Percentiles rank a stretch among this genome's conserved stretches.
phyloP scores from a whole-genome alignment of 352 stramenopile genomes.

The Porosira glacialis region DNA sequence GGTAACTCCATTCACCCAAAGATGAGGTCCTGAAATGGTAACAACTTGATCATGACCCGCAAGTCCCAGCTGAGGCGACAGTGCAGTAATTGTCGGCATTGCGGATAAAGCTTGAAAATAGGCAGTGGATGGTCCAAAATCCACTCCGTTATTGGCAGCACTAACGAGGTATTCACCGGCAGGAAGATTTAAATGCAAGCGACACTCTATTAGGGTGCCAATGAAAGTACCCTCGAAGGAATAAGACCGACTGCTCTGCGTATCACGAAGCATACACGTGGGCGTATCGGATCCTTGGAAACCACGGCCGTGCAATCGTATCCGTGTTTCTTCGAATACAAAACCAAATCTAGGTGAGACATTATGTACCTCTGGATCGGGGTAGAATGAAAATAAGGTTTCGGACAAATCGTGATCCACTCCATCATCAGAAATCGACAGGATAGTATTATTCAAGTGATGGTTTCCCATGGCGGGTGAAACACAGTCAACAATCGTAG shows the following conservation, averaged over 20 bases:
- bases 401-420: slow-evolving; percentile 1
- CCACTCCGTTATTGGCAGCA: slow-evolving; percentile 15
- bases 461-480: background rate
- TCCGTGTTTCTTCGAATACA: slow-evolving; percentile 2
- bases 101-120: no score
- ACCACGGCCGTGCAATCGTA: slow-evolving; percentile 12
- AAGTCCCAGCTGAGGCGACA: no score
- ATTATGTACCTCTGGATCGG: slow-evolving; percentile 9
- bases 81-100: no score
- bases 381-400: slow-evolving; percentile 5
- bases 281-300: slow-evolving; percentile 1
- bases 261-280: slow-evolving; percentile 9
- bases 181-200: slow-evolving; percentile 1
- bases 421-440: slow-evolving; percentile 31
- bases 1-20: no score
- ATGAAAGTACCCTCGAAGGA: background rate
- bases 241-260: slow-evolving; percentile 5
- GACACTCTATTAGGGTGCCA: slow-evolving; percentile 14
- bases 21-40: no score
- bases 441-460: background rate
- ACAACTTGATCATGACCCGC: no score
- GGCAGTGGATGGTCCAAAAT: slow-evolving; percentile 8
- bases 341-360: slow-evolving; percentile 8
- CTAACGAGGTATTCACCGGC: background rate
- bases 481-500: slow-evolving; percentile 17